Base-by-base conservation (phyloP, 805 yeast species). In the Pichia californica region DNA sequence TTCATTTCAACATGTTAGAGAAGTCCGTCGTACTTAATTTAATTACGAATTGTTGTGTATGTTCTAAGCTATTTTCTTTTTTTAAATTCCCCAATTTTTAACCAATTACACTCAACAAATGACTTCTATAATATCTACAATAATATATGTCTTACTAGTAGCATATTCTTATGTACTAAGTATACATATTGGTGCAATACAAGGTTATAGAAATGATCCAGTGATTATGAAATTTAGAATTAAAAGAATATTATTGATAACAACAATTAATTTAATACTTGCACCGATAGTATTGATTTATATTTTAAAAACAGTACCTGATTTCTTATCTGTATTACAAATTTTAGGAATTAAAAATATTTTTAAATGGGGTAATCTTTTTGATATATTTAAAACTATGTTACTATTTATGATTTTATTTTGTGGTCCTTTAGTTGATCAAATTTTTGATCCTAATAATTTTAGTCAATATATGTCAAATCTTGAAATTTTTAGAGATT, bases 151-250 rank as follows among this genome's bases (percentile, higher is more conserved):
- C 0, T 27, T 63, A 0, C 34, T 57, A 0, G 55, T 75, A 3
- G 71, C 83, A 1, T 43, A 63, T 11, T 61, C 70, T 3, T 79
- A 77, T 54, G 82, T 79, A 14, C 52, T 59, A 4, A 65, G 62
- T 25, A 61, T 77, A 14, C 70, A 70, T 49, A 40, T 61, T 32
- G 44, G 41, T 8, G 51, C 57, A 4, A 47, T 48, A 7, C 8
- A 35, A 16, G 54, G 60, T 6, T 45, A 52, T 13, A 54, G 84
- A 28, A 66, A 77, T 54, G 70, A 75, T 32, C 67, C 69, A 0
- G 36, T 16, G 0, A 73, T 77, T 5, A 66, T 78, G 3, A 48
- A 51, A 31, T 60, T 67, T 37, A 59, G 83, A 25, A 45, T 78
- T 8, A 44, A 16, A 5, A 57, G 75, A 31, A 66, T 74, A 1